A percentile compares a stretch with the other conserved stretches of the same genome.
Evolutionary conservation across 495 filamentous ascomycete genomes (phyloP).

Genomic region (Aspergillus cristatus): DNA sequence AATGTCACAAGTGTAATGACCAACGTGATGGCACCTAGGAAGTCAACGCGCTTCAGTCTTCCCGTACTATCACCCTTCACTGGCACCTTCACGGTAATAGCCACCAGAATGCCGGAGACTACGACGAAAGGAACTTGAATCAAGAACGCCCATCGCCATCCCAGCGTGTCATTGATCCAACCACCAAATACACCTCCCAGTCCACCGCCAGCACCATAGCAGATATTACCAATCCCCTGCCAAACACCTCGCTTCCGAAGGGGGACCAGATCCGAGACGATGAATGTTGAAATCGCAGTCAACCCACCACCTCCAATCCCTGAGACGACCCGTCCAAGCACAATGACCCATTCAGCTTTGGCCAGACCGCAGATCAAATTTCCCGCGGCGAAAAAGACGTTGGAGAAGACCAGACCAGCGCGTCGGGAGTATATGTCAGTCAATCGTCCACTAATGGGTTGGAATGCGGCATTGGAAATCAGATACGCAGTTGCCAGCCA

Average conservation of each 20-base stretch:
- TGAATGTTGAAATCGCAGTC: slow-evolving; percentile 72
- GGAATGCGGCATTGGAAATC: slow-evolving; percentile 80
- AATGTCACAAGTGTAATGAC: slow-evolving; percentile 63
- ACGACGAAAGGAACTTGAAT: slow-evolving; percentile 62
- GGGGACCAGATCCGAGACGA: slow-evolving; percentile 75
- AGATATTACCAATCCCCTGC: slow-evolving; percentile 79
- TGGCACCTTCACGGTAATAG: slow-evolving; percentile 61
- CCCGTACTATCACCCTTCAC: slow-evolving; percentile 49
- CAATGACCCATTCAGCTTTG: slow-evolving; percentile 56
- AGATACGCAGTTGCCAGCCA: slow-evolving; percentile 90
- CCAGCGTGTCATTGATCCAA: slow-evolving; percentile 66
- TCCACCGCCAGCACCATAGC: slow-evolving; percentile 64
- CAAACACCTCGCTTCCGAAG: slow-evolving; percentile 72
- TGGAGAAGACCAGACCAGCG: slow-evolving; percentile 68
- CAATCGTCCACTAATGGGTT: slow-evolving; percentile 74
- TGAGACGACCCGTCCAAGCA: slow-evolving; percentile 71
- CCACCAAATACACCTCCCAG: slow-evolving; percentile 59
- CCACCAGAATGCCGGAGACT: slow-evolving; percentile 57
- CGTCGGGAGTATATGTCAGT: slow-evolving; percentile 84
- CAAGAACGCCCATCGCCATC: slow-evolving; percentile 72
- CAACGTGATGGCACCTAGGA: slow-evolving; percentile 61
- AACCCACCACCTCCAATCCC: slow-evolving; percentile 83
- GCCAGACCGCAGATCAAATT: slow-evolving; percentile 85
- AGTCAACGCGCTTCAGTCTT: slow-evolving; percentile 70
- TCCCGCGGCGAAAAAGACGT: slow-evolving; percentile 68